phyloP scores from a whole-genome alignment of 345 rosid genomes.

The Cardamine chenopodiifolia region DNA sequence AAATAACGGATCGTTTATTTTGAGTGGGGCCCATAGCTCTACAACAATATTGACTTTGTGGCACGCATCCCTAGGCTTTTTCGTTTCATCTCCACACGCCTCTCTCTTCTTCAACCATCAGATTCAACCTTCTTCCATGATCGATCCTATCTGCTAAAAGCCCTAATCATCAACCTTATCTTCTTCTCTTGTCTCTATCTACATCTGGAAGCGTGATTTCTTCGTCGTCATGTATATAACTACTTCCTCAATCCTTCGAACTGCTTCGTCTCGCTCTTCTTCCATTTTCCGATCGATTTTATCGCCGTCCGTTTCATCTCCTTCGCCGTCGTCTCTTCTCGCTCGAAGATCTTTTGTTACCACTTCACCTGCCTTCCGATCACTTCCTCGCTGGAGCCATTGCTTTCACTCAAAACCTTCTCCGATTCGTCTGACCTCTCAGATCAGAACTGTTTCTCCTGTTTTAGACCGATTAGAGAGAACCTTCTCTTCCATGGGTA shows the following conservation, averaged over 20 bases:
- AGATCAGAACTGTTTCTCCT: constrained; percentile 67
- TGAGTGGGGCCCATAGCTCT: too few species aligned
- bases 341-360: constrained; percentile 56
- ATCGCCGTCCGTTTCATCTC: constrained; percentile 2
- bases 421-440: constrained; percentile 54
- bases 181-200: constrained; percentile 18
- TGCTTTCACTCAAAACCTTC: constrained; percentile 64
- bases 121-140: constrained; percentile 30
- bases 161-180: constrained; percentile 27
- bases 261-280: constrained; percentile 61
- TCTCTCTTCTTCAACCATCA: constrained; percentile 25
- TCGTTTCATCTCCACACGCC: constrained; percentile 43
- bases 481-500: constrained; percentile 86
- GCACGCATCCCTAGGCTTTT: constrained; percentile 36
- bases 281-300: constrained; percentile 40
- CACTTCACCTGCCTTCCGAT: constrained; percentile 54
- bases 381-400: constrained; percentile 74
- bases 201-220: constrained; percentile 37
- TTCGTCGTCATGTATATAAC: constrained; percentile 67
- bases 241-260: constrained; percentile 61
- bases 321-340: constrained; percentile 29
- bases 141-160: constrained; percentile 19
- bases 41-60: constrained; percentile 8
- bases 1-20: too few species aligned
- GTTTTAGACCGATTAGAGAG: constrained; percentile 64